Evolutionary conservation across 176 grass and related monocot species (phyloP), one percentile per base, ranked within the genome.

Genomic region (Dactylis glomerata): DNA sequence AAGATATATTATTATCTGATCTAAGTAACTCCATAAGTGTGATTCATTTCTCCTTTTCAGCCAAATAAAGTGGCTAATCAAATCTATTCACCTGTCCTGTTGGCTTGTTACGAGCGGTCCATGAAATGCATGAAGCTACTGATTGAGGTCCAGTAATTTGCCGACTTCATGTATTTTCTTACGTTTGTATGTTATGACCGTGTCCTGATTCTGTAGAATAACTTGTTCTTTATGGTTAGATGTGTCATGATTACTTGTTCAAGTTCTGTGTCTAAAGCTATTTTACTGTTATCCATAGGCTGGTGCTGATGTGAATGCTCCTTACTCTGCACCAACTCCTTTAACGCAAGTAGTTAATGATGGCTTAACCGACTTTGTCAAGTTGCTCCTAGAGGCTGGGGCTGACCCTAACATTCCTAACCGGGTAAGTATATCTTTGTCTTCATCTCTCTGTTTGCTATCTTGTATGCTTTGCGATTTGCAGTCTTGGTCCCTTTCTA

Each of bases 221-320:
- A 68, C 9, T 59, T 13, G 40, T 83, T 56, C 12, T 68, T 59
- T 59, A 13, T 78, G 6, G 65, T 40, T 40, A 0, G 23, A 68
- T 12, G 34, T 68, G 65, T 33, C 17, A 50, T 74, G 45, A 22
- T 54, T 28, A 22, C 6, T 12, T 49, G 12, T 20, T 2, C 23
- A 24, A 63, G 34, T 5, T 23, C 36, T 61, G 8, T 64, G 15
- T 41, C 2, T 81, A 41, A 38, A 68, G 45, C 26, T 47, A 64
- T 32, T 45, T 28, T 66, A 32, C 27, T 81, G 38, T 10, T 37
- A 56, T 70, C 52, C 24, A 33, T 82, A 88, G 89, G 86, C 69
- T 81, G 86, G 89, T 51, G 86, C 89, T 41, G 38, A 91, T 88
- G 76, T 80, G 44, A 91, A 81, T n/a, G 70, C 12, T 73, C 54